Evolutionary conservation across 805 yeast species (phyloP).

Genomic region (Yarrowia hollandica): DNA sequence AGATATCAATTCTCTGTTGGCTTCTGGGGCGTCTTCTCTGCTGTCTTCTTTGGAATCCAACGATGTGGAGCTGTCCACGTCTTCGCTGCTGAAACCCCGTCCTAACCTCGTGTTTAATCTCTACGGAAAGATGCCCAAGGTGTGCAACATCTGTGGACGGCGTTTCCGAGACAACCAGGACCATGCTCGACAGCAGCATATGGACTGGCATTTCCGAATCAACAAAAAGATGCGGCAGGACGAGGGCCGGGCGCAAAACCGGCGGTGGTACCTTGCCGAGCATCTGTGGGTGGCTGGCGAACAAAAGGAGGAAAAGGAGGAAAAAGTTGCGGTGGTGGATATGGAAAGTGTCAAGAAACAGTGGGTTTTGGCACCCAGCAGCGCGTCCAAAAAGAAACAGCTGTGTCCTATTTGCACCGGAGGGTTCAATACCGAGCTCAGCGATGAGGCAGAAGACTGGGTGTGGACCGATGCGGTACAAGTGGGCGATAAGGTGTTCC

Average conservation of each 20-base stretch:
- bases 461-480: slow-evolving; percentile 69
- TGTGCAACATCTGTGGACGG: slow-evolving; percentile 88
- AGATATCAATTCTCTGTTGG: slow-evolving; percentile 5
- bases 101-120: slow-evolving; percentile 44
- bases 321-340: slow-evolving; percentile 31
- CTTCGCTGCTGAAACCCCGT: slow-evolving; percentile 40
- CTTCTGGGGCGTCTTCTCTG: slow-evolving; percentile 12
- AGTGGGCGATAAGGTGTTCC: slow-evolving; percentile 53
- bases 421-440: slow-evolving; percentile 60
- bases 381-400: slow-evolving; percentile 55
- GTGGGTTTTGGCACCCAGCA: slow-evolving; percentile 67
- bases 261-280: slow-evolving; percentile 80
- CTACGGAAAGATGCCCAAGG: slow-evolving; percentile 65
- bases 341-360: slow-evolving; percentile 45
- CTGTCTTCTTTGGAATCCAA: slow-evolving; percentile 14
- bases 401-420: slow-evolving; percentile 75
- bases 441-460: slow-evolving; percentile 79
- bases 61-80: slow-evolving; percentile 40
- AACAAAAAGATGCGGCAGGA: slow-evolving; percentile 69
- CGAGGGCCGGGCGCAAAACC: slow-evolving; percentile 53
- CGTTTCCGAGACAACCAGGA: slow-evolving; percentile 52
- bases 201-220: slow-evolving; percentile 95
- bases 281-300: slow-evolving; percentile 71
- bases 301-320: slow-evolving; percentile 45
- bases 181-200: slow-evolving; percentile 56